These are phyloP conservation scores for Moelleriella libera DNA, from an alignment of 2,329 filamentous ascomycete genomes.

Conservation along the genomic window DNA sequence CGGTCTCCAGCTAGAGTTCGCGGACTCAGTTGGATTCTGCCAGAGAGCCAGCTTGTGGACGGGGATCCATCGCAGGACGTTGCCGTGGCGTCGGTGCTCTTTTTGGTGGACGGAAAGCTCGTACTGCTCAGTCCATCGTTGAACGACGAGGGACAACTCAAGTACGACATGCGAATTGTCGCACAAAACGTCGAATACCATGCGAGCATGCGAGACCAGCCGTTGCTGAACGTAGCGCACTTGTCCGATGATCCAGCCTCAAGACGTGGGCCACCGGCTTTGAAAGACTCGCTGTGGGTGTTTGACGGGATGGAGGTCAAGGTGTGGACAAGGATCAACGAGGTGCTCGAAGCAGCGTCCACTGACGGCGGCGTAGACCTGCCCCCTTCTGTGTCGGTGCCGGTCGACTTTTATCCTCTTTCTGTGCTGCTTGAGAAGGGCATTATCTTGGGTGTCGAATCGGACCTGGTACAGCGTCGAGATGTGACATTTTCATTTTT, in stretches of 20 bases:
- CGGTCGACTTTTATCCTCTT: slow-evolving; percentile 90
- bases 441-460: slow-evolving; percentile 79
- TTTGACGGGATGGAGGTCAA: slow-evolving; percentile 82
- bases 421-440: slow-evolving; percentile 81
- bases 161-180: slow-evolving; percentile 97
- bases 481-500: slow-evolving; percentile 87
- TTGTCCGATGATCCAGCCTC: slow-evolving; percentile 10
- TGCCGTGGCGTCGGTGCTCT: slow-evolving; percentile 80
- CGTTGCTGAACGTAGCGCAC: slow-evolving; percentile 21
- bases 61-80: slow-evolving; percentile 95
- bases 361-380: slow-evolving; percentile 54
- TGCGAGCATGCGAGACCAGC: slow-evolving; percentile 78
- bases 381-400: slow-evolving; percentile 59
- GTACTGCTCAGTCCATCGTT: slow-evolving; percentile 80
- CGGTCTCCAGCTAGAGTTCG: slow-evolving; percentile 83
- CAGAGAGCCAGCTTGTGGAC: slow-evolving; percentile 74
- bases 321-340: slow-evolving; percentile 78
- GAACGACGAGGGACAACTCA: slow-evolving; percentile 69
- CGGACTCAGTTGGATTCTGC: slow-evolving; percentile 89
- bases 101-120: slow-evolving; percentile 94
- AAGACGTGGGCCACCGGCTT: slow-evolving; percentile 24
- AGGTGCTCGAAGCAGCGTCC: slow-evolving; percentile 60
- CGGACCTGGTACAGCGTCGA: slow-evolving; percentile 82
- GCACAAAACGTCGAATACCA: slow-evolving; percentile 96
- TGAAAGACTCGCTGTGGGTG: slow-evolving; percentile 85